Base-by-base conservation (phyloP, 2,329 filamentous ascomycete species). In the Fusarium nisikadoi region DNA sequence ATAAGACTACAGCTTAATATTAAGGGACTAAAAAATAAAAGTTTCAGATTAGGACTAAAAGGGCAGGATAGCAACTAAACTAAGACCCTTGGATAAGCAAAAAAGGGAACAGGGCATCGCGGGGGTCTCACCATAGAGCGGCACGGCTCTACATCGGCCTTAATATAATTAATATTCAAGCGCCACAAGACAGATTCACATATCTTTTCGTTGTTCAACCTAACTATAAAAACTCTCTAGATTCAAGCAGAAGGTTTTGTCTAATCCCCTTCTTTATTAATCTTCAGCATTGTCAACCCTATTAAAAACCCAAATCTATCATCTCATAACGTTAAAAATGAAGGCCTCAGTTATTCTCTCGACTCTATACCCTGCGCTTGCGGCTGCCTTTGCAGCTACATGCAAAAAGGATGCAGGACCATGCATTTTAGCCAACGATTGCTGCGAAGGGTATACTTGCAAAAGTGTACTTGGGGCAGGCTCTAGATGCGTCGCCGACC, bases 61-160 rank as follows among this genome's bases (percentile, higher is more conserved):
- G 12, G 33, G 35, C 17, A 13, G 4, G 35, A 38, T 38, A 17
- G 3, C 10, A 29, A 6, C 8, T 8, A 2, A 4, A n/a, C 1
- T n/a, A 17, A 13, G 33, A 38, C 23, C 33, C 33, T 9, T 17
- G 17, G n/a, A 25, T 3, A 9, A 33, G 33, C n/a, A 25, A 10
- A 19, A 14, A 33, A 52, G 20, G 6, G 23, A 6, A 17, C 3
- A 52, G 25, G 4, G 2, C 6, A 13, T 20, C 17, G 4, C 19
- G 3, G 2, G 20, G 17, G 49, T 38, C 33, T 52, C 23, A 38
- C 23, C 7, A 38, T 27, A 16, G 23, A 25, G 3, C 49, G 33
- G 33, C 49, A 53, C 49, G 49, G 33, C 23, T 38, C 49, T 53
- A 53, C 33, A 11, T 53, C 49, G 49, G 49, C 49, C 33, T 29